Evolutionary conservation across 768 basidiomycete species (phyloP), one percentile per base, ranked within the genome.

Genomic region (Agrocybe praecox): DNA sequence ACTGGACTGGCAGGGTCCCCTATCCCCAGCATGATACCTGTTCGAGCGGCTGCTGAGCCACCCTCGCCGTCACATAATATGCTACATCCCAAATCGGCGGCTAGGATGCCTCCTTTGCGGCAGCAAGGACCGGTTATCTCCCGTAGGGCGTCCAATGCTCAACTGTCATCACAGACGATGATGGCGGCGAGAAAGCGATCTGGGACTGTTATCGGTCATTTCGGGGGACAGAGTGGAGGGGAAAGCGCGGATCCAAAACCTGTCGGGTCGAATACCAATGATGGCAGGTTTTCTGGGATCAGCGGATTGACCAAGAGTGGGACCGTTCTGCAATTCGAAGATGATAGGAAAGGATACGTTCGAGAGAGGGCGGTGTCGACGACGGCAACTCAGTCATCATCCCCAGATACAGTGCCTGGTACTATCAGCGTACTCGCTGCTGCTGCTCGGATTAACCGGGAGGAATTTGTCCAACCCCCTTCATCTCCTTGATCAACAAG

Each of bases 101-200:
- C 46, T 6, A 44, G 6, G 12, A 53, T 29, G 12, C 24, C 49
- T 23, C 26, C 32, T 32, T 29, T 44, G 1, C 26, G 49, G 22
- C 19, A 19, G 29, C 26, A 17, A 23, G 32, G 33, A 22, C 24
- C 49, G 14, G 7, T 52, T 26, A 29, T 62, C 18, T 47, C 60
- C 33, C 60, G 62, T 21, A 55, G 63, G 14, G 58, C 57, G n/a
- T 67, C 69, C 7, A 60, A 61, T 49, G 56, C 65, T 10, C 64
- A 65, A 29, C 56, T 45, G 50, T 49, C 48, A 23, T 40, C 21
- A 22, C 62, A 58, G 40, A 51, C 65, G 8, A 56, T 60, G 43
- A 53, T 65, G 7, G 57, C 61, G 42, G 62, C 65, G 43, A 65
- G 72, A 26, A 72, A 69, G 48, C 68, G 72, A 22, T 70, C 74